Evolutionary conservation across 805 yeast species (phyloP).

Genomic region (Starmera quercuum): DNA sequence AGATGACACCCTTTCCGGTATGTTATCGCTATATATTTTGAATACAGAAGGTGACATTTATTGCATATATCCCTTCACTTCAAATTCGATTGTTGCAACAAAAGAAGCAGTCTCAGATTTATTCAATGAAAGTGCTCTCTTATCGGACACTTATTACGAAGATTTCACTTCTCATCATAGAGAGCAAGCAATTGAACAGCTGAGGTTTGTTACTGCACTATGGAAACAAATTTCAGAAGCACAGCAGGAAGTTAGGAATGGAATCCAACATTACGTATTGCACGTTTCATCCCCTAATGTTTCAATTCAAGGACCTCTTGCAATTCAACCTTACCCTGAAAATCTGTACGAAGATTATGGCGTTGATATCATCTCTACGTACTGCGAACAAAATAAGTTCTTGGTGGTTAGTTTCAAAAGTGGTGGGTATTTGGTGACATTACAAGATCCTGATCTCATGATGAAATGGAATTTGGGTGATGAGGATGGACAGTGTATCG

Average conservation of each 20-base stretch:
- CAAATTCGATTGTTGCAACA: slow-evolving; percentile 33
- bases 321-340: slow-evolving; percentile 47
- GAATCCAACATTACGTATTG: slow-evolving; percentile 14
- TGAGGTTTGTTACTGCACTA: slow-evolving; percentile 27
- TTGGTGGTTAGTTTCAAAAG: slow-evolving; percentile 19
- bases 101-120: slow-evolving; percentile 22
- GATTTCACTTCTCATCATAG: slow-evolving; percentile 1
- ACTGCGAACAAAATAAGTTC: slow-evolving; percentile 20
- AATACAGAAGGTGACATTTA: slow-evolving; percentile 52
- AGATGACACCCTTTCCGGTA: slow-evolving; percentile 23
- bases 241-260: slow-evolving; percentile 14
- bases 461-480: slow-evolving; percentile 26
- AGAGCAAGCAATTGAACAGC: slow-evolving; percentile 23
- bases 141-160: slow-evolving; percentile 20
- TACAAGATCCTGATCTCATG: slow-evolving; percentile 23
- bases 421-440: slow-evolving; percentile 21
- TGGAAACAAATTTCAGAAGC: slow-evolving; percentile 20
- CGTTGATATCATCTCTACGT: slow-evolving; percentile 21
- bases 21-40: slow-evolving; percentile 44
- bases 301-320: slow-evolving; percentile 45
- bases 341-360: slow-evolving; percentile 40
- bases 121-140: slow-evolving; percentile 25
- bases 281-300: slow-evolving; percentile 9
- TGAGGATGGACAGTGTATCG: not conserved
- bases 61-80: slow-evolving; percentile 58